Conservation (phyloP, 768 basidiomycete genomes). For the Agaricus blazei region DNA sequence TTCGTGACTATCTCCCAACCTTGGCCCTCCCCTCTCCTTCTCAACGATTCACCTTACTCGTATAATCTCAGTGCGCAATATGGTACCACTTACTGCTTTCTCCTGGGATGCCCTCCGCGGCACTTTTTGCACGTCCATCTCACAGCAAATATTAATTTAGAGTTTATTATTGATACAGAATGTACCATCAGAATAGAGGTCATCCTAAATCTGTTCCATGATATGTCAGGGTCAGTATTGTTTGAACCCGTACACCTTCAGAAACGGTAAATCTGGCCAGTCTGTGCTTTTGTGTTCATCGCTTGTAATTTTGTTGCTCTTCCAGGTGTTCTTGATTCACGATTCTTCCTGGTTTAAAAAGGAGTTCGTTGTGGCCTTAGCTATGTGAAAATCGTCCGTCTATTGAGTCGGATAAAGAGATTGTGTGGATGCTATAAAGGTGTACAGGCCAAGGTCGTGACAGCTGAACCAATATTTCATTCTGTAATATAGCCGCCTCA, state of each 20-base stretch:
- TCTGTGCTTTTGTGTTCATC: too few species aligned
- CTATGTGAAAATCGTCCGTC: too few species aligned
- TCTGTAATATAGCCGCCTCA: constrained; percentile 21
- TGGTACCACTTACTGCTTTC: background rate
- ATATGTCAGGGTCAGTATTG: background rate
- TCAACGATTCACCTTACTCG: background rate
- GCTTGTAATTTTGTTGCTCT: too few species aligned
- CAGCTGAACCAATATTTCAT: background rate
- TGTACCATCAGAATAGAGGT: constrained; percentile 2
- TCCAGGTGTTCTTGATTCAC: too few species aligned
- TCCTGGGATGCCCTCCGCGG: background rate
- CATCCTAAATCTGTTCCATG: background rate
- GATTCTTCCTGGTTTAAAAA: too few species aligned
- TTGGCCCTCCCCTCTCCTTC: background rate
- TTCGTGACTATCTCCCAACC: background rate
- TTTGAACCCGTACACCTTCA: background rate
- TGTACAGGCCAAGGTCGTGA: background rate
- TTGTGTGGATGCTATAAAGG: background rate
- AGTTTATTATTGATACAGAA: constrained; percentile 2
- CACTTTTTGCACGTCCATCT: constrained; percentile 4
- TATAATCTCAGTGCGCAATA: background rate
- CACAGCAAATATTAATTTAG: constrained; percentile 4
- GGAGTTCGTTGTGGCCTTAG: too few species aligned
- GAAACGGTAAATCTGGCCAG: too few species aligned
- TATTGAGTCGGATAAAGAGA: too few species aligned